Evolutionary conservation across 768 basidiomycete species (phyloP).

Genomic region (Xanthoconium stramineum): DNA sequence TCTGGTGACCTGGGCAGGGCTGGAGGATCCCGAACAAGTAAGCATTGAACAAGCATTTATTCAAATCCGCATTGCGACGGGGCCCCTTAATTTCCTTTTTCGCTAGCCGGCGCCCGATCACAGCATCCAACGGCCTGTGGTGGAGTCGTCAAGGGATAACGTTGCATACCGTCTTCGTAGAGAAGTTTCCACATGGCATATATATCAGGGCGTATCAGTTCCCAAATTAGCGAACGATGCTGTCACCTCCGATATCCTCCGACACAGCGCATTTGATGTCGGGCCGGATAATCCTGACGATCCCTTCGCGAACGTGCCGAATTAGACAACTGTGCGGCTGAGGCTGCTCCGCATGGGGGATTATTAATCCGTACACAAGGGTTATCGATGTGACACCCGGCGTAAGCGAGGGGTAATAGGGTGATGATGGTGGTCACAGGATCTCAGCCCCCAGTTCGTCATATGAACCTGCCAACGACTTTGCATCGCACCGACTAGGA

Average conservation of each 20-base stretch:
- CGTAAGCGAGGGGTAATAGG: constrained; percentile 10
- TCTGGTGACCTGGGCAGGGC: background rate
- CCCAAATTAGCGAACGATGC: constrained; percentile 9
- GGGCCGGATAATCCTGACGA: constrained; percentile 32
- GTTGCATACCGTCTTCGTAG: constrained; percentile 4
- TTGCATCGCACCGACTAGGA: constrained; percentile 21
- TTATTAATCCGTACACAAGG: constrained; percentile 24
- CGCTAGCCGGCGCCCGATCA: background rate
- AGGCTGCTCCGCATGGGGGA: constrained; percentile 18
- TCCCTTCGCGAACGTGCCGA: constrained; percentile 28
- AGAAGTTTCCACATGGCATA: constrained; percentile 21
- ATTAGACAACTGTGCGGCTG: constrained; percentile 19
- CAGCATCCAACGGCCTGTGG: constrained; percentile 5
- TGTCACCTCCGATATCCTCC: constrained; percentile 27
- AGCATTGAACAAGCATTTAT: background rate
- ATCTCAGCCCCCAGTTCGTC: constrained; percentile 15
- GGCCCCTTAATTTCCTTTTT: constrained; percentile 19
- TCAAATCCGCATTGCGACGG: background rate
- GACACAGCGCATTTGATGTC: constrained; percentile 15
- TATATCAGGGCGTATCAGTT: constrained; percentile 23
- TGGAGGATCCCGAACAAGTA: constrained; percentile 8
- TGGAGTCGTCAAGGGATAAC: constrained; percentile 13
- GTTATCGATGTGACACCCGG: constrained; percentile 22
- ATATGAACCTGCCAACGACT: constrained; percentile 4
- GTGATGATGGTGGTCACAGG: constrained; percentile 10